Conservation (phyloP, 768 basidiomycete genomes). For the Trametes sanguinea region DNA sequence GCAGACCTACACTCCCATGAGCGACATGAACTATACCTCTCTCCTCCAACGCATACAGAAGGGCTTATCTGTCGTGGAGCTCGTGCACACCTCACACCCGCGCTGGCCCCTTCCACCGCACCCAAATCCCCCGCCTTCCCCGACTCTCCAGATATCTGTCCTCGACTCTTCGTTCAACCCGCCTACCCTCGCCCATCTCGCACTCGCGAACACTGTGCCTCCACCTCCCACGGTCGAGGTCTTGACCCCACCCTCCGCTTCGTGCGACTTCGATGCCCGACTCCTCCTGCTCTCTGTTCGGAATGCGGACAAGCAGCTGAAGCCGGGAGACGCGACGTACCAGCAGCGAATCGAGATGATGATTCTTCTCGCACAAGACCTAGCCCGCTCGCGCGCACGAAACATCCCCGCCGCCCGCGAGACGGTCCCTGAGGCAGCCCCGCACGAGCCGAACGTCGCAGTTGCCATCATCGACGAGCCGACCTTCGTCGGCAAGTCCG, state of each 20-base stretch:
- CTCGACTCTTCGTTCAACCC: conserved; percentile 95
- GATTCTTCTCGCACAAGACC: conserved; percentile 58
- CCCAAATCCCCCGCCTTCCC: conserved; percentile 8
- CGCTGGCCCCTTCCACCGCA: conserved; percentile 61
- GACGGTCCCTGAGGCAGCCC: neutral
- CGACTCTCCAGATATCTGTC: conserved; percentile 59
- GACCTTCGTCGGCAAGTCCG: conserved; percentile 84
- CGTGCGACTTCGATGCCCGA: conserved; percentile 64
- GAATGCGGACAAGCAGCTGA: conserved; percentile 82
- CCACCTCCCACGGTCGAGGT: conserved; percentile 25
- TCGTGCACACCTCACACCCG: conserved; percentile 61
- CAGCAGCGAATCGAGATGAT: conserved; percentile 90
- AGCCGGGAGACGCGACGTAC: conserved; percentile 70
- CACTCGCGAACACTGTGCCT: conserved; percentile 56
- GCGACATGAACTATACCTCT: conserved; percentile 16
- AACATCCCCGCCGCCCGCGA: neutral
- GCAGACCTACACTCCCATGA: neutral
- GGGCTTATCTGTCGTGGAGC: conserved; percentile 51
- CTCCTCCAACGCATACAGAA: conserved; percentile 43
- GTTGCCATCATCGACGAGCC: conserved; percentile 86
- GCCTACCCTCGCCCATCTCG: conserved; percentile 82
- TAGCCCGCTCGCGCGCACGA: conserved; percentile 25
- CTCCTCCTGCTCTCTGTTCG: conserved; percentile 81
- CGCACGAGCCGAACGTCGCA: conserved; percentile 52
- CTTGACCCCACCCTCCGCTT: conserved; percentile 12